These are phyloP conservation scores for Mycena sp. DNA, from an alignment of 1,284 basidiomycete genomes.

Conservation along the genomic window DNA sequence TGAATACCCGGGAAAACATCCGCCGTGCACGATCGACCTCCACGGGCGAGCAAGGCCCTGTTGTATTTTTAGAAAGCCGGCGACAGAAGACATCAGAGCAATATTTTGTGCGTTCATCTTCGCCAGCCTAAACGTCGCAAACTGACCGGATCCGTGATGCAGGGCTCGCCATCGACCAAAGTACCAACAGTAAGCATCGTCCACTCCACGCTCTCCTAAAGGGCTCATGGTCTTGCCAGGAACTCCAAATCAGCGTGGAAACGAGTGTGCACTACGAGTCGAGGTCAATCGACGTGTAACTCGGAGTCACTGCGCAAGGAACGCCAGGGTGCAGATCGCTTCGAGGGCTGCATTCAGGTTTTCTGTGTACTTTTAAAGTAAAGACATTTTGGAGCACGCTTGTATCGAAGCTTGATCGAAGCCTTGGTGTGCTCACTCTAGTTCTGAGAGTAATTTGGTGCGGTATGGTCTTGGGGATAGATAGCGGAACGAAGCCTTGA, in stretches of 20 bases:
- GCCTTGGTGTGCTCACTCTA: no score
- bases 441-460: no score
- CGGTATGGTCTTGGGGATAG: no score
- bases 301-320: no score
- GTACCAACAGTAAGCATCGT: neutral
- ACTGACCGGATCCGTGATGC: neutral
- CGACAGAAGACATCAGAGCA: neutral
- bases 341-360: no score
- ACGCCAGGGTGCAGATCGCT: no score
- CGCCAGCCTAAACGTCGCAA: neutral
- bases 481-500: no score
- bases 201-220: neutral
- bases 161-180: neutral
- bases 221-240: neutral
- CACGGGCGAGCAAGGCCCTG: constrained; percentile 15
- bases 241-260: constrained; percentile 24
- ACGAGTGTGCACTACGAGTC: constrained; percentile 17
- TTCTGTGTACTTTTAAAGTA: no score
- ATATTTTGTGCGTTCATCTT: constrained; percentile 7
- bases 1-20: constrained; percentile 27
- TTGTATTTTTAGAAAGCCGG: constrained; percentile 18
- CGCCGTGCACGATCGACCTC: constrained; percentile 13
- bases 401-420: no score
- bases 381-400: no score
- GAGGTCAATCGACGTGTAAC: no score